phyloP scores from a whole-genome alignment of 2,329 filamentous ascomycete species.

The Mariannaea sp. region DNA sequence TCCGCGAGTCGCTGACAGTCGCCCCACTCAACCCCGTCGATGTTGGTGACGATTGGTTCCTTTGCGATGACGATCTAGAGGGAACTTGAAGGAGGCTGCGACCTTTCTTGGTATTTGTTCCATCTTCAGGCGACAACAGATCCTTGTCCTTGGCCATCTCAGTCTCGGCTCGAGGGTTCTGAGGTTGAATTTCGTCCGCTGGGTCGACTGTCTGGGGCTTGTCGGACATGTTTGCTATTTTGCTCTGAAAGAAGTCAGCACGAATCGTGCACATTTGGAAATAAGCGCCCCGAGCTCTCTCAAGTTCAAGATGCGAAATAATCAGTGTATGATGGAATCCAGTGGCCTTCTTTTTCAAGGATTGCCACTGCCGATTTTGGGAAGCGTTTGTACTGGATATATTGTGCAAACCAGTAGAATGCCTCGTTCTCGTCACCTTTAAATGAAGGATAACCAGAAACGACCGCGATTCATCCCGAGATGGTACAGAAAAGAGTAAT shows the following conservation, averaged over 20 bases:
- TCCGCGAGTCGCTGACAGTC: conserved; percentile 62
- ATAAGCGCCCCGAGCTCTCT: conserved; percentile 5
- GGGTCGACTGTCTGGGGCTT: conserved; percentile 35
- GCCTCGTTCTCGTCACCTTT: too few relatives aligned
- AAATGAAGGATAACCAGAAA: conserved; percentile 10
- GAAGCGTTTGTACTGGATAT: too few relatives aligned
- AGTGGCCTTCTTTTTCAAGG: background rate
- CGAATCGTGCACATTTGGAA: conserved; percentile 7
- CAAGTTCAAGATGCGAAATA: conserved; percentile 13
- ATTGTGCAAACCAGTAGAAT: too few relatives aligned
- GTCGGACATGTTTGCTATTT: conserved; percentile 43
- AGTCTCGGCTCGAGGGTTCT: conserved; percentile 41
- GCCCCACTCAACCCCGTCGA: conserved; percentile 64
- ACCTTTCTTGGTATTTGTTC: conserved; percentile 52
- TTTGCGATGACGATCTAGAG: conserved; percentile 65
- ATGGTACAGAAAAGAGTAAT: conserved; percentile 20
- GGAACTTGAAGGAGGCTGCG: conserved; percentile 61
- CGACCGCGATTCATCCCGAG: conserved; percentile 6
- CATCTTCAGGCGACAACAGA: conserved; percentile 48
- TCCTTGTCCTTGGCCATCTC: conserved; percentile 53
- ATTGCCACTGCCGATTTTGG: too few relatives aligned
- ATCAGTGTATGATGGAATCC: background rate
- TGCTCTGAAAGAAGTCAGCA: conserved; percentile 31
- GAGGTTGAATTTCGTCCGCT: conserved; percentile 42
- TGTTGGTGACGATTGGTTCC: conserved; percentile 63